Conservation (phyloP, 2,329 filamentous ascomycete species). For the Mariannaea elegans region DNA sequence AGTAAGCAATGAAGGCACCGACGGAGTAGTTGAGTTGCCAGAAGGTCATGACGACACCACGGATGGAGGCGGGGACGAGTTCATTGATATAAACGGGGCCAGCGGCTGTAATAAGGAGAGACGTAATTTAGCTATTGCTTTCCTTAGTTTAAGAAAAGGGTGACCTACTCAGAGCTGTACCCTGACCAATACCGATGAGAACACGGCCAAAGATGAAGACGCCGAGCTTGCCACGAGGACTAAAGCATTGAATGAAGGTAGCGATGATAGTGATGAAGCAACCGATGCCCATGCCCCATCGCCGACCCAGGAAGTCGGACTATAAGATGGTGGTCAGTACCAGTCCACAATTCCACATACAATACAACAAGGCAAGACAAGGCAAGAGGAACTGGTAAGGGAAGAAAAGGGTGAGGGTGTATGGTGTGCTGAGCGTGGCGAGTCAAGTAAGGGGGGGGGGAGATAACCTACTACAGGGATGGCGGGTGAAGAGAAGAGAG, state of each 20-base stretch:
- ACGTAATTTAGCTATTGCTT: neutral
- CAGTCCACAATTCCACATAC: too few relatives aligned
- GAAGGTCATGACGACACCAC: constrained; percentile 72
- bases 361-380: too few relatives aligned
- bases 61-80: constrained; percentile 69
- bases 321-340: constrained; percentile 33
- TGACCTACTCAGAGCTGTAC: constrained; percentile 64
- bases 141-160: too few relatives aligned
- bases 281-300: constrained; percentile 71
- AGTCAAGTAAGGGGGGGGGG: too few relatives aligned
- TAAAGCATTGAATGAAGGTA: constrained; percentile 74
- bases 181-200: constrained; percentile 75
- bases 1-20: constrained; percentile 60
- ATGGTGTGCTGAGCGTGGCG: constrained; percentile 1
- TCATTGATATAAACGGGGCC: constrained; percentile 78
- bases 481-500: neutral
- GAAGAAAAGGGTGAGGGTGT: constrained; percentile 9
- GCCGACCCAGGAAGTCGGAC: constrained; percentile 68
- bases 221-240: constrained; percentile 67
- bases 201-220: constrained; percentile 75
- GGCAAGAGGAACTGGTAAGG: neutral
- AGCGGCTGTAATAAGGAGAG: constrained; percentile 54
- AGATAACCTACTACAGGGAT: neutral
- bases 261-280: constrained; percentile 72
- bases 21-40: constrained; percentile 74